Evolutionary conservation across 495 filamentous ascomycete species (phyloP).

Genomic region (Neurospora sp.): DNA sequence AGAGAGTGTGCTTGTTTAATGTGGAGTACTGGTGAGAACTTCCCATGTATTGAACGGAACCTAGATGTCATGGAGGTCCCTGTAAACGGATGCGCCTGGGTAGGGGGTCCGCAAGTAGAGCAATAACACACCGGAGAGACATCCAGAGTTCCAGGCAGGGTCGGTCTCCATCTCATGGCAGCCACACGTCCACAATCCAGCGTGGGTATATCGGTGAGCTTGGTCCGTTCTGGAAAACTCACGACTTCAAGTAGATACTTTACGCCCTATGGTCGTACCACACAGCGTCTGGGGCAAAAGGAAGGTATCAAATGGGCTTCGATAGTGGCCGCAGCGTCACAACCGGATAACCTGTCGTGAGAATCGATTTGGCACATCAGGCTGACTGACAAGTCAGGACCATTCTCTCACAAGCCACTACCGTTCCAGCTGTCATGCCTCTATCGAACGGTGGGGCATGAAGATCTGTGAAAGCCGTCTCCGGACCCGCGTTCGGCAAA

Average conservation of each 20-base stretch:
- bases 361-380: neutral
- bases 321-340: neutral
- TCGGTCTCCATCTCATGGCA: neutral
- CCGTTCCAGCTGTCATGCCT: neutral
- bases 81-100: neutral
- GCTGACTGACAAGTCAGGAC: neutral
- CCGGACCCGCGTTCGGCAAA: neutral
- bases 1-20: neutral
- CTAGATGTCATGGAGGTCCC: neutral
- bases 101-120: neutral
- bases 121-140: neutral
- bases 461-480: neutral
- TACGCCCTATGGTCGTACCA: neutral
- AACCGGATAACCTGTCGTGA: neutral
- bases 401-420: neutral
- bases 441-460: neutral
- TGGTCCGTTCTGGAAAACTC: neutral
- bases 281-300: neutral
- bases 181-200: neutral
- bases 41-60: neutral
- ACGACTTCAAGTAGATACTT: neutral
- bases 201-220: neutral
- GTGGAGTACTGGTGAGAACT: neutral
- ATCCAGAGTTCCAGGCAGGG: neutral
- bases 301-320: neutral